Evolutionary conservation across 2,329 filamentous ascomycete genomes (phyloP), one percentile per base, ranked within the genome.

Genomic region (Cadophora luteo-olivacea): DNA sequence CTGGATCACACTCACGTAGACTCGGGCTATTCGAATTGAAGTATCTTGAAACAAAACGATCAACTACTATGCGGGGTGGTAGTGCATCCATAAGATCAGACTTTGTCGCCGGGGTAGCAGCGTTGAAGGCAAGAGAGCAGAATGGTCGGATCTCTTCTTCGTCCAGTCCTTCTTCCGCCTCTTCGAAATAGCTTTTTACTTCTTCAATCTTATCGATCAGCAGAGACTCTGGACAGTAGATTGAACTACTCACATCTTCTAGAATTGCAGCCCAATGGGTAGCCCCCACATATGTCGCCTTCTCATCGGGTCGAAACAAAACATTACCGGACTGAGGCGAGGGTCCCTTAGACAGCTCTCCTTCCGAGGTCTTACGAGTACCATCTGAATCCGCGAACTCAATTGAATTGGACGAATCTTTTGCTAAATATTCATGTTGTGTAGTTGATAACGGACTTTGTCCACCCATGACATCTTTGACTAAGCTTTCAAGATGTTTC

Each of bases 181-280:
- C 82, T 29, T 86, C 84, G 74, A 89, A 88, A 71, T 86, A 88
- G 66, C 79, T 81, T 75, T 87, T 87, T 9, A 89, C 78, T 66
- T 88, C 86, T 74, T 88, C 85, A 60, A 89, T 87, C 85, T 88
- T 12, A n/a, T 16, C 41, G 16, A 45, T 45, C 16, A 45, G 41
- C 14, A 45, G 4, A 19, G 16, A 19, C 41, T 45, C 12, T 1
- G 12, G 14, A 45, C 19, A 16, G 3, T 11, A 11, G 41, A 45
- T 45, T 45, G 12, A 19, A 19, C 2, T 3, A 19, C 57, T 81
- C 72, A 88, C 86, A 79, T 89, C 85, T 73, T 88, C 84, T 12
- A 89, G 77, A 77, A 89, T 87, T 1, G 86, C 86, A 79, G 87
- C 84, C 71, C 86, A 87, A 68, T 89, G 86, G 55, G 86, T 88